Base-by-base conservation (phyloP, 2,329 filamentous ascomycete genomes). In the Pestalotiopsis sp. region DNA sequence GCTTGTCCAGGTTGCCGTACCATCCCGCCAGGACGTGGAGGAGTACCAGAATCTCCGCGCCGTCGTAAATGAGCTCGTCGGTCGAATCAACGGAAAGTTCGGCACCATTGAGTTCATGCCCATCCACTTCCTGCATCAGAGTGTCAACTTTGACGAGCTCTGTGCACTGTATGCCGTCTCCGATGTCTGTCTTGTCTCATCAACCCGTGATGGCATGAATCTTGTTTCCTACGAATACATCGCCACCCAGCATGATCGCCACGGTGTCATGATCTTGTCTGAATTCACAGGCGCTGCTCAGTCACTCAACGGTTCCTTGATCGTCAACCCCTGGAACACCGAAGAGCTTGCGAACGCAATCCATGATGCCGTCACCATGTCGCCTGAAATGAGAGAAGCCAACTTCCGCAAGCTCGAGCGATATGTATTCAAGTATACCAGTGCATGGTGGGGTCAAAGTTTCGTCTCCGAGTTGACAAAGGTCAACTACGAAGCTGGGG, bases 121-220 rank as follows among this genome's bases (percentile, higher is more conserved):
- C 1, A 98, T 99, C 75, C 96, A 98, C 82, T 98, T 98, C 84
- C 91, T 98, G 76, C 96, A 98, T 84, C 97, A 98, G 83, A 97
- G 93, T 4, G 94, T 98, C 77, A 90, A 90, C 63, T 98, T 98
- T 75, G 94, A 98, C 74, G 96, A 98, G 82, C 89, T 99, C 45
- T 95, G 97, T 64, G 95, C 95, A 0, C 88, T 98, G 9, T 98
- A 98, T 78, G 93, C 94, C 17, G 92, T 97, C 25, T 96, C 94
- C 3, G 96, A 98, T 78, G 93, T 94, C 59, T 97, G 95, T 78
- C 88, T 98, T 14, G 95, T 97, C 49, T 97, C 93, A 9, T 98
- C 93, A 2, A 98, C 93, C n/a, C 92, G 96, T 64, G 96, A 99
- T 78, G 96, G 96, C 77, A 99, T 99, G 96, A 99, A 99, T 80